Base-by-base conservation (phyloP, 768 basidiomycete species). In the Serpula lacrymans region DNA sequence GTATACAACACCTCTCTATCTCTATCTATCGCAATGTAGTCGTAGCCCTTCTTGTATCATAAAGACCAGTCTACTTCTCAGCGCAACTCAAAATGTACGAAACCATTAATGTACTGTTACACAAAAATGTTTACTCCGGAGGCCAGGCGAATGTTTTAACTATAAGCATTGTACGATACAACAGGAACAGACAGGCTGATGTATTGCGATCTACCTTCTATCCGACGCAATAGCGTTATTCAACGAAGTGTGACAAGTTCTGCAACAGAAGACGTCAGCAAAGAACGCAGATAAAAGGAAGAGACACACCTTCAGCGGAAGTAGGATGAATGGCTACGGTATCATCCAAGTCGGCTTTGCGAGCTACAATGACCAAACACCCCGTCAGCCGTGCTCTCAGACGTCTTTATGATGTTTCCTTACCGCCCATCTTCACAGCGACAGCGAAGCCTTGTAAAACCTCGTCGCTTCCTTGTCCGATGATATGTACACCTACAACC, bases 371-470 rank as follows among this genome's bases (percentile, higher is more conserved):
- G 31, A 33, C 7, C 31, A 6, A 33, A 14, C 9, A 14, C 27
- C 27, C n/a, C 14, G 31, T 6, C 31, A 33, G 14, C 7, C 31
- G 31, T 28, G 9, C n/a, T 28, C 27, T 9, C 27, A n/a, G n/a
- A n/a, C n/a, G n/a, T n/a, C n/a, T n/a, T n/a, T n/a, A n/a, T n/a
- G n/a, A n/a, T n/a, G n/a, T n/a, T n/a, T 16, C 63, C 72, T 9
- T 52, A 77, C 72, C 76, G 16, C 88, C 88, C 95, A 98, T 95
- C 72, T 97, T 98, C 52, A 99, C 72, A 10, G 96, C 96, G n/a
- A 98, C 91, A 2, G 70, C 89, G 63, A 96, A 97, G 48, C 95
- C 95, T 73, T 99, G 96, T 67, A 94, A 66, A 51, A 87, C 78
- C 66, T 99, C 96, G 58, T 99, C 96, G 54, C 85, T 88, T 30